Percentiles rank a stretch among this genome's conserved stretches.
phyloP scores from a whole-genome alignment of 192 early-diverging fungal species.

The Diversispora eburnea region DNA sequence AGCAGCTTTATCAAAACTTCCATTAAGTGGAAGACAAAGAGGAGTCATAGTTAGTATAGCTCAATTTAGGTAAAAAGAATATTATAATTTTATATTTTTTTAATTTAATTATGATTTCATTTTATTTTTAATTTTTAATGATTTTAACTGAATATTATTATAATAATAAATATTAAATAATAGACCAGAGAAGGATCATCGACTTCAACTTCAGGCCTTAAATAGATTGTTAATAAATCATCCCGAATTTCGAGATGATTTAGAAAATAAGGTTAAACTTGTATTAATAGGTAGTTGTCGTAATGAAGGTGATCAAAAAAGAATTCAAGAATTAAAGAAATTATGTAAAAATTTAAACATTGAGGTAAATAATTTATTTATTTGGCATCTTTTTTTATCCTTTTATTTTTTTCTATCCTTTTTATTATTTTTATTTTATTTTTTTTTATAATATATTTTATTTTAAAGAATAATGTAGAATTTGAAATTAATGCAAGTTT shows the following conservation, averaged over 20 bases:
- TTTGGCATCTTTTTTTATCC: neutral
- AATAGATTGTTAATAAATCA: constrained; percentile 55
- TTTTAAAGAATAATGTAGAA: constrained; percentile 59
- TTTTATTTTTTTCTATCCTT: neutral
- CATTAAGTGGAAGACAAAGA: constrained; percentile 51
- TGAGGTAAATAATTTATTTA: constrained; percentile 38
- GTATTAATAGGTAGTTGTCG: constrained; percentile 85
- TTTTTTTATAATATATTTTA: neutral
- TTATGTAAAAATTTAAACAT: constrained; percentile 51
- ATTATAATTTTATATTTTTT: constrained; percentile 1
- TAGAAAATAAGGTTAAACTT: constrained; percentile 43
- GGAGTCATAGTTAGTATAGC: constrained; percentile 78
- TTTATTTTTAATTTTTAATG: neutral
- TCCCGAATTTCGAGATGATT: constrained; percentile 49
- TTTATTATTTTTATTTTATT: neutral
- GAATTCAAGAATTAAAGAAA: constrained; percentile 58
- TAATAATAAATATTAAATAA: neutral
- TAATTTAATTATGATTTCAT: neutral
- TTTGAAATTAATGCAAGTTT: constrained; percentile 85
- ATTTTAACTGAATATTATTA: neutral
- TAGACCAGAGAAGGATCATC: constrained; percentile 93
- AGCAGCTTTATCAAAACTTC: constrained; percentile 50
- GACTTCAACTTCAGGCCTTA: constrained; percentile 75
- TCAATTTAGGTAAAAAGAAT: constrained; percentile 68
- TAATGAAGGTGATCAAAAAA: constrained; percentile 69